phyloP scores from a whole-genome alignment of 2,329 filamentous ascomycete genomes.

The Ophiosphaerella narmari region DNA sequence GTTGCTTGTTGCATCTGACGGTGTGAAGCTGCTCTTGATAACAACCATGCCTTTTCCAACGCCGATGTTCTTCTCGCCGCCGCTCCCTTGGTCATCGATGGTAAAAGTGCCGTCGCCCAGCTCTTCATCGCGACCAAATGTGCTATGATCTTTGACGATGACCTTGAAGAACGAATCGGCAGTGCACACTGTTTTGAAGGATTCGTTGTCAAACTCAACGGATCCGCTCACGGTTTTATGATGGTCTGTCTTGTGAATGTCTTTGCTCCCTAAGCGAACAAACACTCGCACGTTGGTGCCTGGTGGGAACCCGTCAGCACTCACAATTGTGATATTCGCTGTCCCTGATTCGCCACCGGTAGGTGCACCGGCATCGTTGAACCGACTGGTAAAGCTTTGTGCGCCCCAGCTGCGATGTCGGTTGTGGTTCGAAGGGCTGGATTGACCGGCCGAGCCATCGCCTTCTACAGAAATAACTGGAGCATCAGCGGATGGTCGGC shows the following conservation, averaged over 20 bases:
- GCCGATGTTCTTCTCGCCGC: slow-evolving; percentile 71
- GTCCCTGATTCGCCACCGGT: slow-evolving; percentile 68
- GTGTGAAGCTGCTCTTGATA: slow-evolving; percentile 73
- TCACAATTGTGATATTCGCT: slow-evolving; percentile 79
- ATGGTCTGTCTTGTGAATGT: slow-evolving; percentile 90
- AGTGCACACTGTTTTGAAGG: slow-evolving; percentile 76
- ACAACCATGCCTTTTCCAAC: slow-evolving; percentile 75
- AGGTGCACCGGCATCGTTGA: slow-evolving; percentile 44
- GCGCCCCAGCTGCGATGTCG: slow-evolving; percentile 44
- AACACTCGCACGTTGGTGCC: slow-evolving; percentile 78
- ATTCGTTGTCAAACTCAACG: slow-evolving; percentile 65
- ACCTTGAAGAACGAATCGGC: slow-evolving; percentile 87
- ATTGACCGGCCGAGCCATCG: slow-evolving; percentile 15
- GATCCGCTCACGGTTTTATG: slow-evolving; percentile 71
- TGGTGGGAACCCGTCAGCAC: slow-evolving; percentile 76
- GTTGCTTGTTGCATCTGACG: slow-evolving; percentile 46
- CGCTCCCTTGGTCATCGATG: slow-evolving; percentile 76
- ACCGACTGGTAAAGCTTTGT: slow-evolving; percentile 46
- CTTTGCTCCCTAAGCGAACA: slow-evolving; percentile 71
- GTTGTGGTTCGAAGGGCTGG: slow-evolving; percentile 29
- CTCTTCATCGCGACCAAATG: slow-evolving; percentile 80
- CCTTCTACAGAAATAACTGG: slow-evolving; percentile 41
- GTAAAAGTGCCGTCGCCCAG: slow-evolving; percentile 89
- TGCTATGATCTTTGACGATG: slow-evolving; percentile 81
- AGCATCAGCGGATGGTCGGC: slow-evolving; percentile 32